Conservation (phyloP, 345 rosid genomes). For the Camelina sativa region DNA sequence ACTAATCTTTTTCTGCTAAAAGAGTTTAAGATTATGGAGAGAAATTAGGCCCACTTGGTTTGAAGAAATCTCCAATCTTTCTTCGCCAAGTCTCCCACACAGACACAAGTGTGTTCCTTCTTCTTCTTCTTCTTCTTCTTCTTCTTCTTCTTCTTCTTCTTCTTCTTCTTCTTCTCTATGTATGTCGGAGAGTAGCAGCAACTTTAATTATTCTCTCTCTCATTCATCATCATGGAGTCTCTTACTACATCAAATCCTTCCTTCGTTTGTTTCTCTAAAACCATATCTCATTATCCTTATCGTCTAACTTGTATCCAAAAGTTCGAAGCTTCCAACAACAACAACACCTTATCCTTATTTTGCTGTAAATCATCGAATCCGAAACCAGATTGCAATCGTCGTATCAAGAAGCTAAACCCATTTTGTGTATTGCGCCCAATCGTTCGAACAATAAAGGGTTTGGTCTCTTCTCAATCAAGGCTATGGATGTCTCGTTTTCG, state of each 20-base stretch:
- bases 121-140: no score
- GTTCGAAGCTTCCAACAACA: slow-evolving; percentile 33
- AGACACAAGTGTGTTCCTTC: slow-evolving; percentile 1
- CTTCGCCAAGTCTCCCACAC: slow-evolving; percentile 40
- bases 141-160: no score
- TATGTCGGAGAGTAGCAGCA: slow-evolving; percentile 48
- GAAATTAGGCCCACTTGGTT: slow-evolving; percentile 9
- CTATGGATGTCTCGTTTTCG: slow-evolving; percentile 58
- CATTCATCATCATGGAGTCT: slow-evolving; percentile 48
- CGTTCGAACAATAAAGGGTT: slow-evolving; percentile 48
- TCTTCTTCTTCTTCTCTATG: slow-evolving; percentile 7
- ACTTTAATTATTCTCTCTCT: slow-evolving; percentile 3
- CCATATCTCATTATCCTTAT: slow-evolving; percentile 30
- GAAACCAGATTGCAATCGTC: slow-evolving; percentile 14
- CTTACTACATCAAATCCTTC: slow-evolving; percentile 46
- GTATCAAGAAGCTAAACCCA: slow-evolving; percentile 39
- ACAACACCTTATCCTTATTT: slow-evolving; percentile 44
- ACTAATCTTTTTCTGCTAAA: background rate
- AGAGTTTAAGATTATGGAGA: background rate
- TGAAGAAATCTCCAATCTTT: slow-evolving; percentile 27
- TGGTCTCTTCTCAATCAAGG: slow-evolving; percentile 53
- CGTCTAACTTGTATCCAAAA: slow-evolving; percentile 37
- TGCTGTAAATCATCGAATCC: slow-evolving; percentile 45
- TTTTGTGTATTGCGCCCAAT: slow-evolving; percentile 50
- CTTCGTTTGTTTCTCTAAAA: slow-evolving; percentile 40